phyloP scores from a whole-genome alignment of 1,284 basidiomycete species.

The Papiliotrema flavescens region DNA sequence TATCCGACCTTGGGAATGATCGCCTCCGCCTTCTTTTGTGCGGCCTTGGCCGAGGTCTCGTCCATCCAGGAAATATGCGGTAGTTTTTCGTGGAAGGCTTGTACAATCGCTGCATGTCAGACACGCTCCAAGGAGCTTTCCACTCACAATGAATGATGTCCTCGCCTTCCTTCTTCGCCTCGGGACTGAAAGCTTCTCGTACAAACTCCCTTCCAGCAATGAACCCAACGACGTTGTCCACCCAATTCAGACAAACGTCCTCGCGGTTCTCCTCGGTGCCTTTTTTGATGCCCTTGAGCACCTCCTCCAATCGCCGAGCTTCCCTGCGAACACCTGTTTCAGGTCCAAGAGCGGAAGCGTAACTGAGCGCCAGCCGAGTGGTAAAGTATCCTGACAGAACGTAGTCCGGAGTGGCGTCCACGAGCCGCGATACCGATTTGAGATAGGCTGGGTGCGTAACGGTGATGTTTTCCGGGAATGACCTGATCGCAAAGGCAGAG shows the following conservation, averaged over 20 bases:
- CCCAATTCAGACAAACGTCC: constrained; percentile 55
- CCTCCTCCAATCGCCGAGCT: constrained; percentile 64
- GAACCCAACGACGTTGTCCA: constrained; percentile 53
- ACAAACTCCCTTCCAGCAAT: constrained; percentile 66
- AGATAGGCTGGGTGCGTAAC: constrained; percentile 81
- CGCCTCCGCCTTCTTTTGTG: constrained; percentile 66
- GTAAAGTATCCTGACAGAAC: constrained; percentile 78
- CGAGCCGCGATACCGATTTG: constrained; percentile 62
- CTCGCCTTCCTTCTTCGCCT: constrained; percentile 74
- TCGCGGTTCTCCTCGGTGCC: constrained; percentile 78
- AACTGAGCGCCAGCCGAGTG: constrained; percentile 61
- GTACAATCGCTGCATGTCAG: constrained; percentile 63
- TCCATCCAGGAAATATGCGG: constrained; percentile 88
- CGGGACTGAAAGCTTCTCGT: constrained; percentile 75
- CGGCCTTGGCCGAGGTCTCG: constrained; percentile 70
- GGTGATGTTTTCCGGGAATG: constrained; percentile 71
- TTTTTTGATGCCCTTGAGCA: constrained; percentile 76
- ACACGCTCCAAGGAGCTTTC: not conserved
- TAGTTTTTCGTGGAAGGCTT: constrained; percentile 77
- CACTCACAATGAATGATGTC: constrained; percentile 70
- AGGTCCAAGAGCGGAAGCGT: constrained; percentile 67
- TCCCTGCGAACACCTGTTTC: constrained; percentile 72
- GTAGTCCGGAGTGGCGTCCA: constrained; percentile 65
- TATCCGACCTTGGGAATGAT: constrained; percentile 57
- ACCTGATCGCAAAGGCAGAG: constrained; percentile 72